Percentiles rank a stretch among this genome's conserved stretches.
Evolutionary conservation across 768 basidiomycete species (phyloP).

Genomic region (Agrocybe pediades): DNA sequence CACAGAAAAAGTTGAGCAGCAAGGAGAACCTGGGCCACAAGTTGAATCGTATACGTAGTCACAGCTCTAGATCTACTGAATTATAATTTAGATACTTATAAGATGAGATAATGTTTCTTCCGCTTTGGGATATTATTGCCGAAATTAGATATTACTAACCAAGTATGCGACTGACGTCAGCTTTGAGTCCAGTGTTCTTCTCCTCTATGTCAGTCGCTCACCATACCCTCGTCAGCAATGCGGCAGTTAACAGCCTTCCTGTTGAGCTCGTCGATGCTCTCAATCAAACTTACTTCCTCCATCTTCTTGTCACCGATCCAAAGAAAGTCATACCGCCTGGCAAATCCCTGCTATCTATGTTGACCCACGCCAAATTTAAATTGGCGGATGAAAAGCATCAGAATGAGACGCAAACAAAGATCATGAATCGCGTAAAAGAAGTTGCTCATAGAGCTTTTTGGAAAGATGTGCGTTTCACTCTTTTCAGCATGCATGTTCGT

Average conservation of each 20-base stretch:
- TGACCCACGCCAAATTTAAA: constrained; percentile 36
- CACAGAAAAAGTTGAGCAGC: no score
- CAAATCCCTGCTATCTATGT: constrained; percentile 70
- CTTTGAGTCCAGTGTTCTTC: not conserved
- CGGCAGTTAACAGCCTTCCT: constrained; percentile 36
- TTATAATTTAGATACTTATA: no score
- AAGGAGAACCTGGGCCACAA: no score
- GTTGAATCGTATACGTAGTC: no score
- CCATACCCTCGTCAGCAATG: constrained; percentile 12
- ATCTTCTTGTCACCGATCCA: constrained; percentile 67
- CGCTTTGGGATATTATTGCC: constrained; percentile 5
- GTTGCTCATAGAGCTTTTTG: constrained; percentile 72
- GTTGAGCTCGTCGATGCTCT: constrained; percentile 56
- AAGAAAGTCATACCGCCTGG: constrained; percentile 63
- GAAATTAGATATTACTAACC: not conserved
- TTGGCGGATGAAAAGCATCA: constrained; percentile 13
- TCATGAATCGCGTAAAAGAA: constrained; percentile 46
- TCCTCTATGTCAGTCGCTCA: constrained; percentile 6
- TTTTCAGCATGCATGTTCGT: not conserved
- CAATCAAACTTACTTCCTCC: constrained; percentile 66
- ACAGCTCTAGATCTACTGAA: no score
- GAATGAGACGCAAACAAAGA: constrained; percentile 10
- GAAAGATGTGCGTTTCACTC: constrained; percentile 56
- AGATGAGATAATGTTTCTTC: not conserved
- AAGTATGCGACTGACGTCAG: constrained; percentile 11